Conservation (phyloP, 495 filamentous ascomycete species). For the Cryomyces minteri region DNA sequence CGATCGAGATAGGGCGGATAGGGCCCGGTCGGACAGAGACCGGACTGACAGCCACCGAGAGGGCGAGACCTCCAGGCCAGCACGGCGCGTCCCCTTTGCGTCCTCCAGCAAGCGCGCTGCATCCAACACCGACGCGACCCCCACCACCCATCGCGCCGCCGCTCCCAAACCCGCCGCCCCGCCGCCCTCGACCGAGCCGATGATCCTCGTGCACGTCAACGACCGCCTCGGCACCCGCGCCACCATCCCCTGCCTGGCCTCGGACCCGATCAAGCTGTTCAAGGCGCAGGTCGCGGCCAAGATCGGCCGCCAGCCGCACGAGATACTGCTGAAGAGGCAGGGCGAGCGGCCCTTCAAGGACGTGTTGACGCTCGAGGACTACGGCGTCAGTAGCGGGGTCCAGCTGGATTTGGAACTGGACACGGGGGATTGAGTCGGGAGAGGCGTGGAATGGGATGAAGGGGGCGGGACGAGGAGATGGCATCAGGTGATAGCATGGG, state of each 20-base stretch:
- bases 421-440: neutral
- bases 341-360: constrained; percentile 87
- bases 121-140: neutral
- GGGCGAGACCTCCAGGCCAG: too few species aligned
- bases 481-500: too few species aligned
- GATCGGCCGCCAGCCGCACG: constrained; percentile 72
- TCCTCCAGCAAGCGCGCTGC: neutral
- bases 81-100: neutral
- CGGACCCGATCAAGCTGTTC: constrained; percentile 63
- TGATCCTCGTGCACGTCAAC: constrained; percentile 87
- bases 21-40: too few species aligned
- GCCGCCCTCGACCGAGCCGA: constrained; percentile 37
- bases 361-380: constrained; percentile 67
- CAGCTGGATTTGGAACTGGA: constrained; percentile 55
- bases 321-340: constrained; percentile 82
- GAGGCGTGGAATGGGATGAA: too few species aligned
- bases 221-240: constrained; percentile 84
- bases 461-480: too few species aligned
- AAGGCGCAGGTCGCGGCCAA: constrained; percentile 76
- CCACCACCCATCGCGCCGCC: neutral
- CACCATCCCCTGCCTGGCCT: constrained; percentile 67
- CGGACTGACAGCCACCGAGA: too few species aligned
- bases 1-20: too few species aligned
- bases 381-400: constrained; percentile 75
- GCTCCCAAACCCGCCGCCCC: constrained; percentile 12